Percentiles rank a stretch among this genome's conserved stretches.
Conservation (phyloP, 2,329 filamentous ascomycete species). For the Neofusicoccum sp. region DNA sequence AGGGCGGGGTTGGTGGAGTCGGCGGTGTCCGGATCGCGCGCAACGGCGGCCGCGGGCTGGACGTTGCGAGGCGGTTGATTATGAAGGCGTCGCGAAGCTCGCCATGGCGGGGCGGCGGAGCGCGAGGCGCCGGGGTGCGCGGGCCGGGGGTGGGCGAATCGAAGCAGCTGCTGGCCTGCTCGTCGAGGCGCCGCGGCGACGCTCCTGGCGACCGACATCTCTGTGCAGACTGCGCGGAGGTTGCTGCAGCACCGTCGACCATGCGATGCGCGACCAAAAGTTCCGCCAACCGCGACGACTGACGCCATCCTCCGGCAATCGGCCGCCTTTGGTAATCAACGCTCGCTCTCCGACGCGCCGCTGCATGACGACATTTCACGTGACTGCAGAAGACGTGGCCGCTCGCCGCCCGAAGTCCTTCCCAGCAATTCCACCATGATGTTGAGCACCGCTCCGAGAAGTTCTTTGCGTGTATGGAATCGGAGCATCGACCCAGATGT, state of each 20-base stretch:
- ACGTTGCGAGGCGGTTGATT: background rate
- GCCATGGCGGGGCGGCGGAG: slow-evolving; percentile 8
- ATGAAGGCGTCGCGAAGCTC: slow-evolving; percentile 12
- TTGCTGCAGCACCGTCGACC: background rate
- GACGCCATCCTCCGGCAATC: slow-evolving; percentile 21
- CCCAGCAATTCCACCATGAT: no score
- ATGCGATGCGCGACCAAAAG: slow-evolving; percentile 12
- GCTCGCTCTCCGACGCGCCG: background rate
- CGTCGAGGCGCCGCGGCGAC: slow-evolving; percentile 2
- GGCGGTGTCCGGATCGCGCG: slow-evolving; percentile 25
- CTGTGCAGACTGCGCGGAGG: background rate
- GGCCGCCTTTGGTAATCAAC: slow-evolving; percentile 18
- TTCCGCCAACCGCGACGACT: slow-evolving; percentile 2
- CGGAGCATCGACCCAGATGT: no score
- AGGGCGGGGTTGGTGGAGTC: slow-evolving; percentile 44
- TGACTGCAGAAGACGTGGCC: background rate
- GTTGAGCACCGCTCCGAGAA: no score
- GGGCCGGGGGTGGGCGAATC: slow-evolving; percentile 11
- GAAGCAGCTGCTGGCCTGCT: slow-evolving; percentile 16
- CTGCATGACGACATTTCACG: slow-evolving; percentile 13
- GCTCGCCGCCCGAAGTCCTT: background rate
- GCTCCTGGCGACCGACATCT: slow-evolving; percentile 5
- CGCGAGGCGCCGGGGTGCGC: background rate
- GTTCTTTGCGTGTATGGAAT: no score
- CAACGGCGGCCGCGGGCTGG: slow-evolving; percentile 10